A percentile compares a stretch with the other conserved stretches of the same genome.
Conservation (phyloP, 2,329 filamentous ascomycete species). For the Colletotrichum horii region DNA sequence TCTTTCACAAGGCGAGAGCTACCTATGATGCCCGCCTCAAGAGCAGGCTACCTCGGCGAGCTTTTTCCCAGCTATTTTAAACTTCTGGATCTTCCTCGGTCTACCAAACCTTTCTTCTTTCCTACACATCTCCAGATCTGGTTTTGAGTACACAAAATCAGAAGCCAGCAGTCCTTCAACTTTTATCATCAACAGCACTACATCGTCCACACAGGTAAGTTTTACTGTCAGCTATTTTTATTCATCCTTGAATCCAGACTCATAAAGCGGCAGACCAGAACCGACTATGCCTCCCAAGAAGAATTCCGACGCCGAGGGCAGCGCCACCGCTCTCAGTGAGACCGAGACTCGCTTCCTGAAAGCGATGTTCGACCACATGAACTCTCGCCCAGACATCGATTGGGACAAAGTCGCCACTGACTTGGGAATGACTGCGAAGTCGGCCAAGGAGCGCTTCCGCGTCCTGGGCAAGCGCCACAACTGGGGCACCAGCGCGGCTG, state of each 20-base stretch:
- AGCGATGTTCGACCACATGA: conserved; percentile 47
- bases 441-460: conserved; percentile 45
- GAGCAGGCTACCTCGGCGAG: no score
- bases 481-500: conserved; percentile 35
- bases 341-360: conserved; percentile 44
- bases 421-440: conserved; percentile 37
- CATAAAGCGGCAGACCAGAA: background rate
- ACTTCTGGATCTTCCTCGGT: background rate
- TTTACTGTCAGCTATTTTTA: background rate
- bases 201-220: background rate
- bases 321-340: conserved; percentile 32
- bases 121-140: background rate
- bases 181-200: background rate
- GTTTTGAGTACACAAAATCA: background rate
- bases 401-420: conserved; percentile 42
- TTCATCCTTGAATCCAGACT: background rate
- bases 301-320: conserved; percentile 18
- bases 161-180: background rate
- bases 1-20: background rate
- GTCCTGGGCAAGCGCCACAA: conserved; percentile 44
- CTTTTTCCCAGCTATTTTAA: background rate
- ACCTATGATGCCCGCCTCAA: background rate
- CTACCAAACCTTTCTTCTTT: background rate
- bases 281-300: conserved; percentile 38
- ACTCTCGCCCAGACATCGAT: conserved; percentile 43